Evolutionary conservation across 305 asterid genomes (phyloP).

Genomic region (Stenogyne calaminthoides): DNA sequence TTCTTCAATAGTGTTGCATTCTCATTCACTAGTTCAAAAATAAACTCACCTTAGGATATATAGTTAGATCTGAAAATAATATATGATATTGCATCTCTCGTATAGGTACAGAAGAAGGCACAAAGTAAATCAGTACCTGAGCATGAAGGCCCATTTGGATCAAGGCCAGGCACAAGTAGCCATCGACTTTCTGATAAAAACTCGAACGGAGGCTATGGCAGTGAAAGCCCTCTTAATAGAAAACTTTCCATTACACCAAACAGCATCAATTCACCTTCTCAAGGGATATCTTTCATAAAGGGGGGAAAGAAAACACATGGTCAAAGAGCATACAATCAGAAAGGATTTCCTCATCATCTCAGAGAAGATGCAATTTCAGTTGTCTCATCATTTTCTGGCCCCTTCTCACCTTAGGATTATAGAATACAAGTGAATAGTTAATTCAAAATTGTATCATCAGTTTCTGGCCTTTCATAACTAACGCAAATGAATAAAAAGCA

Average conservation of each 20-base stretch:
- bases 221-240: slow-evolving; percentile 55
- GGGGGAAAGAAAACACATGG: slow-evolving; percentile 59
- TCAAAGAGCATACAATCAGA: slow-evolving; percentile 42
- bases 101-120: slow-evolving; percentile 75
- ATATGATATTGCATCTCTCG: slow-evolving; percentile 17
- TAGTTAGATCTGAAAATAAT: slow-evolving; percentile 17
- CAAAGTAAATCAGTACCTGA: slow-evolving; percentile 60
- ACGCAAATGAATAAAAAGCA: slow-evolving; percentile 19
- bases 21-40: neutral
- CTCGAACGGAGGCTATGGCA: slow-evolving; percentile 52
- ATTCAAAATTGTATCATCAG: slow-evolving; percentile 7
- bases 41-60: neutral
- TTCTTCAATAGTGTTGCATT: slow-evolving; percentile 16
- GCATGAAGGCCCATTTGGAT: slow-evolving; percentile 60
- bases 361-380: slow-evolving; percentile 81
- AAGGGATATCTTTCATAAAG: slow-evolving; percentile 45
- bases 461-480: neutral
- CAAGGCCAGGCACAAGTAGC: slow-evolving; percentile 82
- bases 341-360: slow-evolving; percentile 57
- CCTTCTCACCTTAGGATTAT: slow-evolving; percentile 74
- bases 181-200: slow-evolving; percentile 62
- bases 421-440: neutral
- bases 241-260: slow-evolving; percentile 51
- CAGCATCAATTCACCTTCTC: slow-evolving; percentile 53
- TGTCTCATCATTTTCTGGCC: slow-evolving; percentile 85